Base-by-base conservation (phyloP, 176 grass and related monocot genomes). In the Zea luxurians region DNA sequence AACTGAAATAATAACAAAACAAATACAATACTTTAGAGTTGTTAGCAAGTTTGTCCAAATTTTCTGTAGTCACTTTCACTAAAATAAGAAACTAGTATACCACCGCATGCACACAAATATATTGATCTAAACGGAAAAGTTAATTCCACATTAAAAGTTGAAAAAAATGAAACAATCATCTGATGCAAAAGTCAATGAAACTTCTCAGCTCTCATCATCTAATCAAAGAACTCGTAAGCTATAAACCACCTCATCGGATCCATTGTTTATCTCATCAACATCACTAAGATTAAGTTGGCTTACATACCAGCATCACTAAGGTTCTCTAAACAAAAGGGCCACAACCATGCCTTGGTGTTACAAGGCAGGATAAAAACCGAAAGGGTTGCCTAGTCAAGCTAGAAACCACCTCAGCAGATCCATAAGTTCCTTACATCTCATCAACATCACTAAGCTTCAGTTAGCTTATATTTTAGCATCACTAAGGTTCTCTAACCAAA, bases 321-420 rank as follows among this genome's bases (percentile, higher is more conserved):
- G 50, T 78, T 66, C 60, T 61, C 68, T 74, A 50, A 69, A 44
- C 53, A 6, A 61, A 61, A 47, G 34, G 73, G 62, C 36, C 0
- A 10, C 61, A 52, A 58, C 70, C 38, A 74, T 12, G 40, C 68
- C 52, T 75, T 38, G 10, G 4, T 8, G 6, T 49, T 45, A 47
- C 65, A 57, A 37, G 69, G 74, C 15, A 45, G 34, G 2, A 61
- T 48, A 49, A 27, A 5, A 42, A 42, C 41, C 4, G 6, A 42
- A 42, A 42, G 41, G 5, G 3, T 40, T 47, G 2, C 9, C 27
- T 53, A 13, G 36, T 74, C 20, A 73, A 49, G 35, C 45, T 61
- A 66, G 20, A 43, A 71, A 74, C 17, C 53, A 67, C 8, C 63
- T 69, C 17, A 49, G 77, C 57, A 70, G 8, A 49, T 65, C 34